phyloP scores from a whole-genome alignment of 2,329 filamentous ascomycete species.

The Pseudogymnoascus verrucosus region DNA sequence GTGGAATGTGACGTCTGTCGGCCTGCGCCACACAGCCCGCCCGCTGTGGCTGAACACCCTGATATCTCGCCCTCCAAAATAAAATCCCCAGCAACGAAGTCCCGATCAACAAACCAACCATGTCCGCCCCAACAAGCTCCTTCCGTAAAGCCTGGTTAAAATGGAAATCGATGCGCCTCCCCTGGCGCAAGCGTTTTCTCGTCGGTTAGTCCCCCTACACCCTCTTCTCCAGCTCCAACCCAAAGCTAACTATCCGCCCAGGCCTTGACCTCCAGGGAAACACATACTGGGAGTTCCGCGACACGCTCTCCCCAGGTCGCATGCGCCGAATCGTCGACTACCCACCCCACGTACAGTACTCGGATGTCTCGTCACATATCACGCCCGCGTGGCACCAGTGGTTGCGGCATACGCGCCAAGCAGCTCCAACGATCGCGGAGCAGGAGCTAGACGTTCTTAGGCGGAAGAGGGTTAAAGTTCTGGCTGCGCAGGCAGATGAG shows the following conservation, averaged over 20 bases:
- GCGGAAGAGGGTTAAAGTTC: slow-evolving; percentile 43
- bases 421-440: slow-evolving; percentile 49
- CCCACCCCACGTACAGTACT: slow-evolving; percentile 45
- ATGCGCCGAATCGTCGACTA: slow-evolving; percentile 57
- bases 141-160: slow-evolving; percentile 40
- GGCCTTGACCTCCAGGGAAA: slow-evolving; percentile 58
- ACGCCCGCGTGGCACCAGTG: slow-evolving; percentile 61
- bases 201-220: slow-evolving; percentile 39
- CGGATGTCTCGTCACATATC: slow-evolving; percentile 42
- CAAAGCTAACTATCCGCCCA: slow-evolving; percentile 23
- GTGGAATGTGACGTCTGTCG: slow-evolving; percentile 9
- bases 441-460: slow-evolving; percentile 46
- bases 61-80: not conserved
- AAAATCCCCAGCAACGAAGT: not conserved
- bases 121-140: slow-evolving; percentile 8
- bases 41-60: slow-evolving; percentile 3
- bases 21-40: slow-evolving; percentile 1
- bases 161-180: slow-evolving; percentile 55
- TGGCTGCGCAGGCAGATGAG: slow-evolving; percentile 55
- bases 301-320: slow-evolving; percentile 34
- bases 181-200: slow-evolving; percentile 57
- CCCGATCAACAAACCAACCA: not conserved
- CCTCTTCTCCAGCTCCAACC: not conserved
- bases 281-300: slow-evolving; percentile 61
- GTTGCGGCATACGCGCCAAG: slow-evolving; percentile 51